Base-by-base conservation (phyloP, 306 rosid species). In the Casuarina equisetifolia region DNA sequence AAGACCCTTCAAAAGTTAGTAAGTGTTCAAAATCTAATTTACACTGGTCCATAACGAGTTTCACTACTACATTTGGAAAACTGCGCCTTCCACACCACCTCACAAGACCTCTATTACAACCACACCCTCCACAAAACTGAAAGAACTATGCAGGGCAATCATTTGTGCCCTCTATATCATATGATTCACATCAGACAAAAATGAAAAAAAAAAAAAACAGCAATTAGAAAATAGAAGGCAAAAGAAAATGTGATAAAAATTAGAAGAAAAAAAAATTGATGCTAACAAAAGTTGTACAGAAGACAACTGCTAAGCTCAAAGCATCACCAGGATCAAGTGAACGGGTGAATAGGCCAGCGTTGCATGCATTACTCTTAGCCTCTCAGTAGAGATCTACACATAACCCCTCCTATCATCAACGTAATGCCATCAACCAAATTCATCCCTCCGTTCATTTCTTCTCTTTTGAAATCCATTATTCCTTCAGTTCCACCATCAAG, bases 341-440 rank as follows among this genome's bases (percentile, higher is more conserved):
- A 73, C 67, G 80, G 76, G 70, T 71, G 57, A 74, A 62, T 59
- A 51, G 74, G 79, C 82, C 85, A 85, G 52, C 69, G 81, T 82
- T 70, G 80, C 80, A 82, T 71, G 78, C 45, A 76, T 83, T 77
- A 76, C 64, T 84, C 76, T 75, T 77, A 43, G 76, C 79, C 85
- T 70, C 80, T 66, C 70, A 36, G 83, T 70, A 75, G 82, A 75
- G 82, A 84, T 79, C 88, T 86, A 86, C 88, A 90, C 95, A 88
- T 77, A 87, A 82, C 74, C 80, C 80, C 86, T 74, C 85, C 69
- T 69, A 76, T 73, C 77, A 73, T 73, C 73, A 32, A 85, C 53
- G 87, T 84, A 76, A 83, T 80, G 78, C 78, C 79, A 69, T 59
- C 75, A 63, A 69, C 78, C 87, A 77, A 77, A 76, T 54, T 75